Conservation (phyloP, 1,284 basidiomycete species). For the Stygiomarasmius scandens region DNA sequence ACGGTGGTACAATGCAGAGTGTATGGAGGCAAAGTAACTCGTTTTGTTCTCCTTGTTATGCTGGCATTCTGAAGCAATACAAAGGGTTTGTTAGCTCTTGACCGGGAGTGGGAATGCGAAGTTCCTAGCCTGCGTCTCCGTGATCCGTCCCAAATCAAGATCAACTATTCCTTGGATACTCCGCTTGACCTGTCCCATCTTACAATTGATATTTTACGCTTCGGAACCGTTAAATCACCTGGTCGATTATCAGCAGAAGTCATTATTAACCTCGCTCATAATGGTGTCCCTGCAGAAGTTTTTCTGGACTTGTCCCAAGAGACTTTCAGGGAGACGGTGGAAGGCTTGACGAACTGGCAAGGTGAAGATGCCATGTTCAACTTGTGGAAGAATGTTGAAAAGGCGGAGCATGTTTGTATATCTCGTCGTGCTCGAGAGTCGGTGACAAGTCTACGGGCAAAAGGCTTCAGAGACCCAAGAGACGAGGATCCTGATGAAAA, state of each 20-base stretch:
- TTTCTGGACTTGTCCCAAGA: slow-evolving; percentile 32
- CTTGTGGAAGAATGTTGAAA: slow-evolving; percentile 36
- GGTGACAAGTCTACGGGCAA: slow-evolving; percentile 32
- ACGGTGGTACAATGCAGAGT: slow-evolving; percentile 45
- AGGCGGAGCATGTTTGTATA: slow-evolving; percentile 32
- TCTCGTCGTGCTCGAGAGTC: slow-evolving; percentile 32
- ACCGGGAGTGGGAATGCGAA: slow-evolving; percentile 19
- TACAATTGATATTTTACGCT: slow-evolving; percentile 43
- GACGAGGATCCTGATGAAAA: slow-evolving; percentile 22
- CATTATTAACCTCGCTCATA: slow-evolving; percentile 48
- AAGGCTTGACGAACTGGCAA: slow-evolving; percentile 30
- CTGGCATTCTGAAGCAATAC: not conserved
- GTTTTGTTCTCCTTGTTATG: not conserved
- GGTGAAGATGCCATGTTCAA: slow-evolving; percentile 25
- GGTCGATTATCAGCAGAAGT: slow-evolving; percentile 43
- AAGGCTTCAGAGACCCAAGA: slow-evolving; percentile 21
- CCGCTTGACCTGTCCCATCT: slow-evolving; percentile 29
- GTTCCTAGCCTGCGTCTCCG: slow-evolving; percentile 37
- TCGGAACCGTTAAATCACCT: slow-evolving; percentile 35
- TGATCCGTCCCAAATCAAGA: slow-evolving; percentile 43
- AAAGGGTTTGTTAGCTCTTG: slow-evolving; percentile 32
- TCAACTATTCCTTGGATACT: slow-evolving; percentile 27
- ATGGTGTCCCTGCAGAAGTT: slow-evolving; percentile 36
- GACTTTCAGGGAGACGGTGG: slow-evolving; percentile 24
- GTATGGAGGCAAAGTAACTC: slow-evolving; percentile 35